Evolutionary conservation across 2,329 filamentous ascomycete genomes (phyloP).

Genomic region (Verticillium zaregamsianum): DNA sequence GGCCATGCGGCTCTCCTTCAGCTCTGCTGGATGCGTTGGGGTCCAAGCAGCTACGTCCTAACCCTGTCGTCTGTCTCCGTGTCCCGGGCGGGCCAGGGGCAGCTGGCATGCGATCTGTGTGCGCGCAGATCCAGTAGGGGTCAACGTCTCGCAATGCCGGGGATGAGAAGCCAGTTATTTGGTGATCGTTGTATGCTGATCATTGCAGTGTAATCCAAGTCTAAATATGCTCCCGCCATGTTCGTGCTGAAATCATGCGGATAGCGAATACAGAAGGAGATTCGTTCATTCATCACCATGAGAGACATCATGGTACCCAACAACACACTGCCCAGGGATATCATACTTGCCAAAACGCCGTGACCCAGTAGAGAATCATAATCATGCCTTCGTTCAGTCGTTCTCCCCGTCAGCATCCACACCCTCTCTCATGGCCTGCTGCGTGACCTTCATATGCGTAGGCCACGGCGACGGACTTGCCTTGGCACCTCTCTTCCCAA

Average conservation of each 20-base stretch:
- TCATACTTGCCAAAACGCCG: not conserved
- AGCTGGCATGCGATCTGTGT: too few species aligned
- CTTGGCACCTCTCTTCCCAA: not conserved
- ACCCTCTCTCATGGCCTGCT: constrained; percentile 5
- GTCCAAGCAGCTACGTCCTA: too few species aligned
- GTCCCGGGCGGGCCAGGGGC: too few species aligned
- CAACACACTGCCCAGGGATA: not conserved
- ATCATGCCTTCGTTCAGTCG: not conserved
- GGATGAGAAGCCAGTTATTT: too few species aligned
- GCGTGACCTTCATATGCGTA: not conserved
- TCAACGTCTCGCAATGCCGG: too few species aligned
- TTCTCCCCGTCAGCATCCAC: constrained; percentile 15
- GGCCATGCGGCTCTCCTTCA: too few species aligned
- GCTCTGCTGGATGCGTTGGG: too few species aligned
- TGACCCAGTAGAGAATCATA: not conserved
- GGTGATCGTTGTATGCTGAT: not conserved
- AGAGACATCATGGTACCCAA: not conserved
- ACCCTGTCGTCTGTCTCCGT: too few species aligned
- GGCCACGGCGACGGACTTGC: too few species aligned
- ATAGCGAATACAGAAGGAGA: not conserved
- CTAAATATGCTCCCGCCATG: not conserved
- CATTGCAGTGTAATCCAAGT: not conserved
- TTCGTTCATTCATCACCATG: not conserved
- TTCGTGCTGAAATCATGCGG: not conserved
- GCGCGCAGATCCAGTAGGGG: too few species aligned